Conservation (phyloP, 2,329 filamentous ascomycete species). For the Aureobasidium lini region DNA sequence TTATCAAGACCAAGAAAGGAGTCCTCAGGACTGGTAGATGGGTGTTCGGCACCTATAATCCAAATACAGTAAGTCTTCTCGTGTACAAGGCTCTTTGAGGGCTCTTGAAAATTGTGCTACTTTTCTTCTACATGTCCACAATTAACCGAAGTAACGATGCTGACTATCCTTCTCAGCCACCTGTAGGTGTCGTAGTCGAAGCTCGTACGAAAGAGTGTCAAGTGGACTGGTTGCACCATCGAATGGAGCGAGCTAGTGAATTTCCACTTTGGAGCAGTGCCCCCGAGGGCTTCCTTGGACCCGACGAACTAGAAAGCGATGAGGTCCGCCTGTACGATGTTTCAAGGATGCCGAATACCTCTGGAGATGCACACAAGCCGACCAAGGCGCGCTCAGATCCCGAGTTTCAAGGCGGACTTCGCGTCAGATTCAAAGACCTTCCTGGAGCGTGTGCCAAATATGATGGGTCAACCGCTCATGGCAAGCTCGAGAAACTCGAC, state of each 20-base stretch:
- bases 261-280: background rate
- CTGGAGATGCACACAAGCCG: background rate
- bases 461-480: slow-evolving; percentile 31
- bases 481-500: slow-evolving; percentile 38
- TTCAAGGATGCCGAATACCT: slow-evolving; percentile 15
- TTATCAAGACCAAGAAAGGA: slow-evolving; percentile 44
- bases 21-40: slow-evolving; percentile 46
- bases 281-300: slow-evolving; percentile 21
- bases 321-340: slow-evolving; percentile 39
- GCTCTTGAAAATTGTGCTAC: background rate
- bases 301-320: slow-evolving; percentile 35
- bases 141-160: background rate
- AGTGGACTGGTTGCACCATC: slow-evolving; percentile 44
- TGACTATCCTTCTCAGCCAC: slow-evolving; percentile 16
- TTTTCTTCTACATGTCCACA: background rate
- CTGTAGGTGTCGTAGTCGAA: slow-evolving; percentile 46
- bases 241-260: background rate
- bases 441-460: slow-evolving; percentile 46
- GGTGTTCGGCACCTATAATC: slow-evolving; percentile 45
- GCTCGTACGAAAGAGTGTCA: slow-evolving; percentile 39
- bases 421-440: slow-evolving; percentile 50
- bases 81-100: background rate
- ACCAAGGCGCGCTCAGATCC: slow-evolving; percentile 21
- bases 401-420: slow-evolving; percentile 23
- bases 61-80: slow-evolving; percentile 30